Evolutionary conservation across 371 early-diverging fungal species (phyloP), one percentile per base, ranked within the genome.

Genomic region (Mucor ambiguus): DNA sequence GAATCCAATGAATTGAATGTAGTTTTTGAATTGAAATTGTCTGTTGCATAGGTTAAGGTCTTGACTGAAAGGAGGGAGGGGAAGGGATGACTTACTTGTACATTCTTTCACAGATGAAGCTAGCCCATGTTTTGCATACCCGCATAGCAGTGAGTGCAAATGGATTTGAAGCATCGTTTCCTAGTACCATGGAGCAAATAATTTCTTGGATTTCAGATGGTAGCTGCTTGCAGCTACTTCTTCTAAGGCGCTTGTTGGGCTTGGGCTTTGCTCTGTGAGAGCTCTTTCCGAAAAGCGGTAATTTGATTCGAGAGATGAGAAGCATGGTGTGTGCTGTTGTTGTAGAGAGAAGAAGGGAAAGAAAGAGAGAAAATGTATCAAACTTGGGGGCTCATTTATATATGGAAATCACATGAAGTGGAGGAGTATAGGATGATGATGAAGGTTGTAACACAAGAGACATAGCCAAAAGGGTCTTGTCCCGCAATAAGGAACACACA

Each of bases 171-270:
- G 29, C n/a, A 32, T 70, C 62, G n/a, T 70, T 48, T 3, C 43
- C 65, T 12, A 70, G 32, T 7, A 70, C 24, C 32, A 65, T 61
- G 24, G 35, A 37, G 20, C 66, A 70, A 10, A 70, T 65, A 16
- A 70, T 60, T 57, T 60, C 61, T 65, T 70, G 70, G 3, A 70
- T 61, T 61, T 70, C 70, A 61, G 41, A 30, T 14, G 70, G 70
- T 10, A 70, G 55, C 18, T 61, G 58, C 30, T 46, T 67, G 20
- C 37, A 54, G 22, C 52, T 60, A 11, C 35, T 32, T 16, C 22
- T 52, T 37, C 62, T 33, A 2, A 24, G 24, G 11, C 60, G 32
- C 41, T 66, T 66, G 8, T 22, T 43, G 12, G 60, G 60, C 32
- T 52, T 52, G 18, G 60, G 54, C 8, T 41, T 67, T 5, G 43